Conservation (phyloP, 352 stramenopile species). For the Phytophthora fragariaefolia region DNA sequence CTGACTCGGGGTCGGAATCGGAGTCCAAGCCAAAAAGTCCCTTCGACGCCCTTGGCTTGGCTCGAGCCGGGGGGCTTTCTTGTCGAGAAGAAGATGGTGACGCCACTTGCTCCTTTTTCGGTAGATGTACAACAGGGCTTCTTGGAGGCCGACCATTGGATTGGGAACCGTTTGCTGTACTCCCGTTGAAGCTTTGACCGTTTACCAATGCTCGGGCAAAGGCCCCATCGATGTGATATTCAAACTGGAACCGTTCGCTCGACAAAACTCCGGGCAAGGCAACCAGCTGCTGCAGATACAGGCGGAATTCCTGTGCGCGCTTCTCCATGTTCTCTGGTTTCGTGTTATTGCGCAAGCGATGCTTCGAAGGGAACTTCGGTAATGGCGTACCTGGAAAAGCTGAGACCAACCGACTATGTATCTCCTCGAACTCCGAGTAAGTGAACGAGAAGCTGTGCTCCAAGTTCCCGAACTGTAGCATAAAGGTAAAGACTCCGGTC, state of each 20-base stretch:
- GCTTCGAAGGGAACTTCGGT: conserved; percentile 84
- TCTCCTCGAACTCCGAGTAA: conserved; percentile 78
- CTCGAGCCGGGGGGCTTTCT: conserved; percentile 17
- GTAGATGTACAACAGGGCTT: conserved; percentile 33
- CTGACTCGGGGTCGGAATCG: conserved; percentile 55
- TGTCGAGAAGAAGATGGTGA: conserved; percentile 26
- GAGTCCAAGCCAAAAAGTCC: conserved; percentile 64
- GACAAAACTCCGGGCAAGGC: conserved; percentile 50
- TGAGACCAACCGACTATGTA: conserved; percentile 55
- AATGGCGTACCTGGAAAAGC: conserved; percentile 41
- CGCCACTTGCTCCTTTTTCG: conserved; percentile 19
- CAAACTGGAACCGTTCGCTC: conserved; percentile 70
- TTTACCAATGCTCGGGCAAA: conserved; percentile 48
- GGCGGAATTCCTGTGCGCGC: conserved; percentile 76
- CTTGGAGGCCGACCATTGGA: conserved; percentile 24
- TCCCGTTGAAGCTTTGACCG: conserved; percentile 19
- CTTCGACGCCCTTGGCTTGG: conserved; percentile 39
- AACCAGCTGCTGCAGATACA: conserved; percentile 79
- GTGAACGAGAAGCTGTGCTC: conserved; percentile 67
- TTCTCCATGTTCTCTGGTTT: conserved; percentile 90
- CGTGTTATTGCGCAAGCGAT: conserved; percentile 75
- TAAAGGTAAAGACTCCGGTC: conserved; percentile 73
- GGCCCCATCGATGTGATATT: conserved; percentile 61
- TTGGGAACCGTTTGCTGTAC: conserved; percentile 18
- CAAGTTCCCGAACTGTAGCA: conserved; percentile 49